Evolutionary conservation across 805 yeast genomes (phyloP).

Genomic region (Wickerhamiella musiphila): DNA sequence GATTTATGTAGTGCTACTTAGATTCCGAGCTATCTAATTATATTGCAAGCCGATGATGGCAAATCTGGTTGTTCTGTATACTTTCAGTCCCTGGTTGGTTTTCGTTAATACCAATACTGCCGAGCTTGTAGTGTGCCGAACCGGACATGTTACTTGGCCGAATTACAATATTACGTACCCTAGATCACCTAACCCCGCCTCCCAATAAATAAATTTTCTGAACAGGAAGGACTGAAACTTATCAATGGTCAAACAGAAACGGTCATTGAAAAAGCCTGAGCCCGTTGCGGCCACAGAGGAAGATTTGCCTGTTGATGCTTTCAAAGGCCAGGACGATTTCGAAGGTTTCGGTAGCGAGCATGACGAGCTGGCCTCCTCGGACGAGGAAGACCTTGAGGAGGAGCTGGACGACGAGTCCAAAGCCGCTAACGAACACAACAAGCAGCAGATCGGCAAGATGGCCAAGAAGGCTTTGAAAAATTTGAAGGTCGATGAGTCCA

Average conservation of each 20-base stretch:
- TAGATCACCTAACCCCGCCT: no score
- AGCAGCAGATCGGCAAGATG: conserved; percentile 3
- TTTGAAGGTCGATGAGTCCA: background rate
- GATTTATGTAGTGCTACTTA: no score
- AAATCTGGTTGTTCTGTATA: no score
- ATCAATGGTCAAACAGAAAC: background rate
- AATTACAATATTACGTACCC: no score
- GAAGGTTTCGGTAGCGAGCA: no score
- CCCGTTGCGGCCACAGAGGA: conserved; percentile 1
- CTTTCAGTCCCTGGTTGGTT: no score
- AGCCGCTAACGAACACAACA: conserved; percentile 3
- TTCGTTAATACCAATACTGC: no score
- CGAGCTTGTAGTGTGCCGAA: no score
- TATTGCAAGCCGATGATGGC: no score
- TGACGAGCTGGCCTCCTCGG: conserved; percentile 5
- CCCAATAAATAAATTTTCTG: conserved; percentile 1
- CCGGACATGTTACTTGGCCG: no score
- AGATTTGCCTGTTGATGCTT: conserved; percentile 10
- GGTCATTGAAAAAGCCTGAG: conserved; percentile 1
- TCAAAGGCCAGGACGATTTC: conserved; percentile 14
- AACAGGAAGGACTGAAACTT: no score
- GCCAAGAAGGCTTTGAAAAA: conserved; percentile 3
- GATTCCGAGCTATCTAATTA: no score
- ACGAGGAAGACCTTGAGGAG: conserved; percentile 4
- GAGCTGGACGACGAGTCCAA: conserved; percentile 1